These are phyloP conservation scores for Boechera stricta DNA, from an alignment of 345 rosid genomes.

Conservation along the genomic window DNA sequence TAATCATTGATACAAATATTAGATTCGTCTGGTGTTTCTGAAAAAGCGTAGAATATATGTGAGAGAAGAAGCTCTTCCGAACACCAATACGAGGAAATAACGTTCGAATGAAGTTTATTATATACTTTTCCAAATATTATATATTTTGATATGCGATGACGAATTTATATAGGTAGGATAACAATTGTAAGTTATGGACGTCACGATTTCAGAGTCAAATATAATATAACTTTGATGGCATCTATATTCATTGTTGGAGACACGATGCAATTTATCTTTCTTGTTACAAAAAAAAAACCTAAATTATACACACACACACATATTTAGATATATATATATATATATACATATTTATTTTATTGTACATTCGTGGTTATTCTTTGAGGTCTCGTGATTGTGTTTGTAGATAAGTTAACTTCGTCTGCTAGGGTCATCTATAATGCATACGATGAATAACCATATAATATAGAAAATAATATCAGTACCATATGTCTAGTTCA, in stretches of 20 bases:
- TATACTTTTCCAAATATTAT: constrained; percentile 5
- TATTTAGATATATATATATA: too few species aligned
- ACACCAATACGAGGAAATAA: constrained; percentile 23
- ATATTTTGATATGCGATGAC: background rate
- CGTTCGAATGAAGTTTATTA: constrained; percentile 20
- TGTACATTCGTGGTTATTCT: background rate
- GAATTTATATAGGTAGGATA: background rate
- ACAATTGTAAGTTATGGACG: constrained; percentile 20
- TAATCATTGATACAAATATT: background rate
- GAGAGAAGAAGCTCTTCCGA: constrained; percentile 18
- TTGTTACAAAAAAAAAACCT: background rate
- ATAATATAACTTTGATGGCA: background rate
- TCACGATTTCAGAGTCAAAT: constrained; percentile 19
- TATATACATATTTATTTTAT: background rate
- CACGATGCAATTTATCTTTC: background rate
- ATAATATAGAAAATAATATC: background rate
- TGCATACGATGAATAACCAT: background rate
- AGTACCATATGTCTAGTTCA: background rate
- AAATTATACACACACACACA: background rate
- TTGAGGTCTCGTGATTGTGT: background rate
- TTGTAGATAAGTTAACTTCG: background rate
- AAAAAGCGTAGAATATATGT: background rate
- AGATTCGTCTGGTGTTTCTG: constrained; percentile 11
- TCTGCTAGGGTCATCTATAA: background rate
- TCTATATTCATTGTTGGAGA: constrained; percentile 23